Conservation (phyloP, 1,284 basidiomycete genomes). For the Cryptococcus hybrid region DNA sequence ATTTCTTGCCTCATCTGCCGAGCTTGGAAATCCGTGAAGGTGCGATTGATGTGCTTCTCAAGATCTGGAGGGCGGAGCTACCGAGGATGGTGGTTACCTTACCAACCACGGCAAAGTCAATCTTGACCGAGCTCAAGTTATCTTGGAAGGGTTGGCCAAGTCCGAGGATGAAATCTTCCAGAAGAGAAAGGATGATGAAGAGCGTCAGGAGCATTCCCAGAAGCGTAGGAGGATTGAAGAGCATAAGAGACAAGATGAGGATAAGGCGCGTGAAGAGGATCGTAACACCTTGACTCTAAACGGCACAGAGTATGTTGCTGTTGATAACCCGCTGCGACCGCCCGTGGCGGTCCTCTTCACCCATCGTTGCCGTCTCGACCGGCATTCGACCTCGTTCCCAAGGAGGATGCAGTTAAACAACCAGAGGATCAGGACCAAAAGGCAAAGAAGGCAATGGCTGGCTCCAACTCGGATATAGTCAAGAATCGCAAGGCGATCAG, state of each 20-base stretch:
- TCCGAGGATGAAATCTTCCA: slow-evolving; percentile 96
- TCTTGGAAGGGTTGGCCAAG: slow-evolving; percentile 88
- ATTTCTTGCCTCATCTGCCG: slow-evolving; percentile 97
- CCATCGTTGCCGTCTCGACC: slow-evolving; percentile 61
- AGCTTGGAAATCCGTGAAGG: slow-evolving; percentile 98
- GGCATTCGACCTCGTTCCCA: slow-evolving; percentile 63
- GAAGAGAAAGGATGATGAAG: slow-evolving; percentile 88
- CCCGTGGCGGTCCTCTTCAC: slow-evolving; percentile 45
- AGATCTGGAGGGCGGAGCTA: slow-evolving; percentile 92
- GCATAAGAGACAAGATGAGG: slow-evolving; percentile 55
- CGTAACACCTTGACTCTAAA: slow-evolving; percentile 48
- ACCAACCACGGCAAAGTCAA: slow-evolving; percentile 92
- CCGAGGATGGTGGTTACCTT: slow-evolving; percentile 93
- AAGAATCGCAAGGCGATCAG: slow-evolving; percentile 83
- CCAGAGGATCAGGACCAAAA: slow-evolving; percentile 5
- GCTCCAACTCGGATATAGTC: slow-evolving; percentile 79
- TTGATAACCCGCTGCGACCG: slow-evolving; percentile 26
- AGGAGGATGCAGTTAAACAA: slow-evolving; percentile 27
- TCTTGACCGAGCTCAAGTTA: slow-evolving; percentile 82
- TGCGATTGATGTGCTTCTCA: slow-evolving; percentile 93
- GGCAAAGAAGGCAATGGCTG: slow-evolving; percentile 48
- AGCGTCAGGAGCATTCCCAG: slow-evolving; percentile 83
- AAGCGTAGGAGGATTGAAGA: slow-evolving; percentile 83
- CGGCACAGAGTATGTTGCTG: slow-evolving; percentile 47
- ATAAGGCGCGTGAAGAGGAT: slow-evolving; percentile 23